These are phyloP conservation scores for Nepenthes mirabilis DNA, from an alignment of 148 eudicot species.

Conservation along the genomic window DNA sequence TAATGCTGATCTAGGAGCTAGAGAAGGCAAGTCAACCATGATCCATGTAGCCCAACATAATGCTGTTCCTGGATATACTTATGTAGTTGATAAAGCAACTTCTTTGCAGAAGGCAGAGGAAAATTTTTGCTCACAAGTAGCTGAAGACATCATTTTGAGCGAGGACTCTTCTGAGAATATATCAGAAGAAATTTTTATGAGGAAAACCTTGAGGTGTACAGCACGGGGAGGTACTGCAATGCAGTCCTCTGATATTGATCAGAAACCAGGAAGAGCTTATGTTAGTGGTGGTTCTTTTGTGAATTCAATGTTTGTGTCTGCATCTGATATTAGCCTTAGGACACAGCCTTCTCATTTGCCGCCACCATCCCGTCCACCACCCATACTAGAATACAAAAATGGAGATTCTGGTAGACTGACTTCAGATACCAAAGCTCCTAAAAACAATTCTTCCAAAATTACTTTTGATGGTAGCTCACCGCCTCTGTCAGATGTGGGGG, in stretches of 20 bases:
- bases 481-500: constrained; percentile 61
- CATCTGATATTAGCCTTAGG: constrained; percentile 42
- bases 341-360: constrained; percentile 59
- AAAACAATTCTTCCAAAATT: constrained; percentile 30
- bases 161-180: constrained; percentile 22
- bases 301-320: constrained; percentile 26
- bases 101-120: constrained; percentile 22
- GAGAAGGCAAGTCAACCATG: constrained; percentile 22
- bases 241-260: constrained; percentile 15
- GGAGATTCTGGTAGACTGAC: constrained; percentile 13
- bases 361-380: constrained; percentile 51
- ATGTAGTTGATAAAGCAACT: constrained; percentile 23
- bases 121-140: constrained; percentile 13
- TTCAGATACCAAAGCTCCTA: constrained; percentile 29
- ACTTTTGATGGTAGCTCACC: constrained; percentile 27
- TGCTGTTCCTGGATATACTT: constrained; percentile 53
- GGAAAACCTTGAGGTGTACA: constrained; percentile 23
- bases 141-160: constrained; percentile 21
- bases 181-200: constrained; percentile 21
- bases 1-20: constrained; percentile 35
- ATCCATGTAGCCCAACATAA: constrained; percentile 33
- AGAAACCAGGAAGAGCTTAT: constrained; percentile 14
- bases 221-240: constrained; percentile 15
- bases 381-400: constrained; percentile 23
- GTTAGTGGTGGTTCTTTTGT: constrained; percentile 11